Evolutionary conservation across 2,329 filamentous ascomycete species (phyloP).

Genomic region (Dothistroma pini): DNA sequence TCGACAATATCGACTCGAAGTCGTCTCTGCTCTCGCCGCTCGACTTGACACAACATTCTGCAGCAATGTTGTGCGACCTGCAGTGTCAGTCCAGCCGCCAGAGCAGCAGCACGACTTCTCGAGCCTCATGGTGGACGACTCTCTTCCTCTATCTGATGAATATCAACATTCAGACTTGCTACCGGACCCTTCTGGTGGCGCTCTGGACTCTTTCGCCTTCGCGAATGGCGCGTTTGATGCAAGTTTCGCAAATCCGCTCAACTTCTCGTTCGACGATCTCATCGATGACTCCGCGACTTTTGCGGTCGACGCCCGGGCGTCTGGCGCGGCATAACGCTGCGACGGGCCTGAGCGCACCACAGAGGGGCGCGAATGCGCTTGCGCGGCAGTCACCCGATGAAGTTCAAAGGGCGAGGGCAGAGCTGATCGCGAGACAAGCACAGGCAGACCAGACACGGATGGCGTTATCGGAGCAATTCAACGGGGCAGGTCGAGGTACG

Average conservation of each 20-base stretch:
- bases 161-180: conserved; percentile 32
- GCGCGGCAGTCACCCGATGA: conserved; percentile 20
- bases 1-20: conserved; percentile 36
- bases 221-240: conserved; percentile 35
- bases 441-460: conserved; percentile 6
- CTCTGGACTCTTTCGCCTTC: conserved; percentile 37
- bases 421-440: conserved; percentile 5
- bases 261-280: conserved; percentile 37
- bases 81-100: conserved; percentile 80
- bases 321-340: conserved; percentile 46
- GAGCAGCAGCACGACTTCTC: conserved; percentile 27
- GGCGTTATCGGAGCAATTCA: conserved; percentile 11
- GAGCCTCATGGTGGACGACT: conserved; percentile 25
- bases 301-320: conserved; percentile 39
- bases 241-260: conserved; percentile 32
- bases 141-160: conserved; percentile 34
- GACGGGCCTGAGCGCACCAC: conserved; percentile 44
- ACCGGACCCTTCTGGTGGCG: conserved; percentile 32
- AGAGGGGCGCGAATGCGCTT: conserved; percentile 33
- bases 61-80: conserved; percentile 99
- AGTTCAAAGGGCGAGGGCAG: conserved; percentile 5
- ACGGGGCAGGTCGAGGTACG: not conserved
- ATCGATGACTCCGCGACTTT: conserved; percentile 43
- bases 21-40: conserved; percentile 54
- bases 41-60: conserved; percentile 99